phyloP scores from a whole-genome alignment of 2,329 filamentous ascomycete species.

The Teratosphaeria viscida region DNA sequence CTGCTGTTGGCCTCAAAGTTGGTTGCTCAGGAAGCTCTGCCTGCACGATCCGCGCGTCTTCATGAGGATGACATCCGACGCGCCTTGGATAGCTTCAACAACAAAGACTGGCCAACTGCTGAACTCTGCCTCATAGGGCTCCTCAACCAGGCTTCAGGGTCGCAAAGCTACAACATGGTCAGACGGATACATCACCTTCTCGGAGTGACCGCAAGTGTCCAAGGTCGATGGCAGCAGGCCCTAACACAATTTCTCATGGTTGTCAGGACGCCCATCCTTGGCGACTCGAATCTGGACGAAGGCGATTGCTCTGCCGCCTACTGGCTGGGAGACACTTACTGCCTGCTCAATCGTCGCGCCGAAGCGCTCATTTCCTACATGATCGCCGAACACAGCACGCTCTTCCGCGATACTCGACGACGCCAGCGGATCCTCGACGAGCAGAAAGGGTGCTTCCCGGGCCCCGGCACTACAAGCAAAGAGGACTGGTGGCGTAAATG shows the following conservation, averaged over 20 bases:
- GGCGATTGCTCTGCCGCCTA: slow-evolving; percentile 18
- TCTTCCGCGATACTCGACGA: slow-evolving; percentile 4
- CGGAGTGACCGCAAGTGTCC: neutral
- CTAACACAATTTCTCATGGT: slow-evolving; percentile 12
- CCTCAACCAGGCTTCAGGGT: neutral
- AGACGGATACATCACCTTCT: neutral
- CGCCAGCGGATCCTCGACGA: slow-evolving; percentile 5
- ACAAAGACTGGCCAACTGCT: neutral
- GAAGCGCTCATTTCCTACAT: slow-evolving; percentile 17
- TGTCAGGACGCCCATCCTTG: slow-evolving; percentile 8
- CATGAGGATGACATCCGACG: neutral
- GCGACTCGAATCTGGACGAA: slow-evolving; percentile 9
- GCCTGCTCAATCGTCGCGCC: slow-evolving; percentile 10
- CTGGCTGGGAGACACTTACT: slow-evolving; percentile 17
- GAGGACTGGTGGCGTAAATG: slow-evolving; percentile 3
- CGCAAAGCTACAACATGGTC: neutral
- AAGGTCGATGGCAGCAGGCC: slow-evolving; percentile 3
- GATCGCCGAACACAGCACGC: slow-evolving; percentile 9
- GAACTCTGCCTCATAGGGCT: neutral
- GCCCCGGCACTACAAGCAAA: neutral
- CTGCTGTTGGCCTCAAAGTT: neutral
- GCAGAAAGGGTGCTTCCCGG: slow-evolving; percentile 2
- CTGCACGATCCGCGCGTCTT: neutral
- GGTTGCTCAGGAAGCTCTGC: neutral
- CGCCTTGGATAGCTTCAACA: neutral